Evolutionary conservation across 2,329 filamentous ascomycete species (phyloP).

Genomic region (Cryphonectria japonica): DNA sequence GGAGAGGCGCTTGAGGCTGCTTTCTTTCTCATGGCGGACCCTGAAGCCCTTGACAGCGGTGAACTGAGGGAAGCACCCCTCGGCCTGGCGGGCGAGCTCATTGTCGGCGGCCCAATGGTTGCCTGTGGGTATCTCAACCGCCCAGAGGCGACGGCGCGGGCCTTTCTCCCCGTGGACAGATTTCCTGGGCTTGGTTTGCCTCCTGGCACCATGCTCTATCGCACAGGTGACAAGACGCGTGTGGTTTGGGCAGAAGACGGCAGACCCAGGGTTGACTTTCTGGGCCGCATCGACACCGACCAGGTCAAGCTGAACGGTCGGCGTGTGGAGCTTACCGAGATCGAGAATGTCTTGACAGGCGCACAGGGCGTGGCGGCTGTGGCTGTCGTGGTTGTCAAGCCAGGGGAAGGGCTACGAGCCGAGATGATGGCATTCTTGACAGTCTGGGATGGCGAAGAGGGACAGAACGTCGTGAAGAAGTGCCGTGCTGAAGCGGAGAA

Average conservation of each 20-base stretch:
- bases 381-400: conserved; percentile 3
- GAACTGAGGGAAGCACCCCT: not conserved
- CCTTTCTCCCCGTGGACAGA: conserved; percentile 14
- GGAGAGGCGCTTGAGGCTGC: too few species aligned
- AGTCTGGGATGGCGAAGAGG: not conserved
- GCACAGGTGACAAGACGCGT: conserved; percentile 31
- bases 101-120: conserved; percentile 28
- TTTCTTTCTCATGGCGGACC: too few species aligned
- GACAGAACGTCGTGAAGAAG: not conserved
- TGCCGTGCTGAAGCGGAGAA: conserved; percentile 47
- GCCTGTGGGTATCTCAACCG: conserved; percentile 26
- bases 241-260: conserved; percentile 29
- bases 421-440: too few species aligned
- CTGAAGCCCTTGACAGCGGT: too few species aligned
- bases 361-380: conserved; percentile 25
- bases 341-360: conserved; percentile 30
- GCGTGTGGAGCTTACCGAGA: conserved; percentile 27
- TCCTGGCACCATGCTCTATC: conserved; percentile 22
- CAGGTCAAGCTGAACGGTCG: conserved; percentile 29
- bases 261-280: conserved; percentile 27
- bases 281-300: conserved; percentile 25
- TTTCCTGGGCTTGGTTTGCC: too few species aligned
- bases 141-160: conserved; percentile 16
- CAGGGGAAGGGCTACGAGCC: conserved; percentile 40
- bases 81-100: conserved; percentile 10